These are phyloP conservation scores for Epichloe scottii DNA, from an alignment of 2,329 filamentous ascomycete genomes.

Conservation along the genomic window DNA sequence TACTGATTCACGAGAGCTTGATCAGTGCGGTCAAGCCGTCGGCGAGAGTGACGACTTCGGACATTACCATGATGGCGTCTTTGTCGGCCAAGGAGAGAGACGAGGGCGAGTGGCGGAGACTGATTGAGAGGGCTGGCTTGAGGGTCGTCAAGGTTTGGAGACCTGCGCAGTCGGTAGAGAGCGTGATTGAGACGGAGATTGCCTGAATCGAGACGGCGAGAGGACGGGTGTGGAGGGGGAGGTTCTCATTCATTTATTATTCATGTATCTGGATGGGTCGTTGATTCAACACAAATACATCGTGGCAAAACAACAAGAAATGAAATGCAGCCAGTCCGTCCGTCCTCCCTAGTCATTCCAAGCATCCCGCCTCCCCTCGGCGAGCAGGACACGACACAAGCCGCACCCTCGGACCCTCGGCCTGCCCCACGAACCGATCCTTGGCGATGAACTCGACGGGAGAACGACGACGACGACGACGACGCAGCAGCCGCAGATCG, in stretches of 20 bases:
- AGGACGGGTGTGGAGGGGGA: not conserved
- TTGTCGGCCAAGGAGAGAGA: conserved; percentile 20
- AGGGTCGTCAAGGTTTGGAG: conserved; percentile 20
- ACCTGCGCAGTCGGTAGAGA: conserved; percentile 14
- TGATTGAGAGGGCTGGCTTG: conserved; percentile 15
- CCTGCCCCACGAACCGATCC: not conserved
- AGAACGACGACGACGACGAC: too few relatives aligned
- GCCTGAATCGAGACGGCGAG: not conserved
- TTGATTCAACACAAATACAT: too few relatives aligned
- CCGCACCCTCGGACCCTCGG: not conserved
- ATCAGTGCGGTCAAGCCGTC: conserved; percentile 17
- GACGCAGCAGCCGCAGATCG: not conserved
- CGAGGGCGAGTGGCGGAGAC: conserved; percentile 17
- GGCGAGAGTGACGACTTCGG: conserved; percentile 18
- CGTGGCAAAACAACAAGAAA: too few relatives aligned
- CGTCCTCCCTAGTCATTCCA: too few relatives aligned
- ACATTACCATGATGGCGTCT: conserved; percentile 23
- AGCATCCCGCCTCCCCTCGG: not conserved
- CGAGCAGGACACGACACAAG: not conserved
- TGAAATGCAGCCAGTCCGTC: too few relatives aligned
- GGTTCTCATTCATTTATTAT: too few relatives aligned
- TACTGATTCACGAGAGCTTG: conserved; percentile 25
- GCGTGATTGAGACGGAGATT: conserved; percentile 16
- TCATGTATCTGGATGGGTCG: too few relatives aligned
- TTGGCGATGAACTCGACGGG: not conserved